Evolutionary conservation across 2,329 filamentous ascomycete genomes (phyloP), one percentile per base, ranked within the genome.

Genomic region (Akanthomyces dipterigenus): DNA sequence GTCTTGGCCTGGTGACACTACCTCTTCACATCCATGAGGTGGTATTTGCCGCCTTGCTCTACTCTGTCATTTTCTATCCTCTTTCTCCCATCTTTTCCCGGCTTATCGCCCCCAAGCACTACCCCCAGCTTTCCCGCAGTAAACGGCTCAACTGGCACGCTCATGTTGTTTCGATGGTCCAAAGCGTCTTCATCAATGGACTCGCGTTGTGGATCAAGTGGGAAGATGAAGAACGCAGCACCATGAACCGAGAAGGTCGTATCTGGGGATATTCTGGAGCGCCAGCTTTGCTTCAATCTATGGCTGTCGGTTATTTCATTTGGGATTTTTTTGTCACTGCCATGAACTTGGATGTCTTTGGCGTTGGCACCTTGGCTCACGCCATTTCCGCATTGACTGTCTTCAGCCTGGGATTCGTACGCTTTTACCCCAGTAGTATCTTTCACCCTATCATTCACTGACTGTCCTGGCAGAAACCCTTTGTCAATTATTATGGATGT

Each of bases 111-210:
- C 84, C 88, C 3, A 68, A 78, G 50, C 79, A 83, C 66, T 95
- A 95, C 76, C 72, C 78, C 36, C 80, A 91, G 67, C 83, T 85
- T 54, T 76, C 78, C 28, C 80, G 82, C 60, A 90, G 88, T 61
- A 83, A 82, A 70, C 75, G 75, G 49, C 79, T 91, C 64, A 95
- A 89, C 79, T 95, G 91, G 91, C 86, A 96, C 72, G 88, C 91
- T 26, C 91, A 93, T 71, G 87, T 93, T 60, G 90, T 95, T 36
- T 92, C 89, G n/a, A 82, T 95, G 66, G 79, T 90, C 61, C 91
- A 96, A 80, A 88, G 86, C 71, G 77, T 81, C 36, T 75, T 91
- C 60, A 90, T 96, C 76, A 91, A 88, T 72, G 72, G 67, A 53
- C 76, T 93, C 36, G 88, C 89, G n/a, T 75, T 95, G 18, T 93